Base-by-base conservation (phyloP, 1,284 basidiomycete species). In the Heliocybe sulcata region DNA sequence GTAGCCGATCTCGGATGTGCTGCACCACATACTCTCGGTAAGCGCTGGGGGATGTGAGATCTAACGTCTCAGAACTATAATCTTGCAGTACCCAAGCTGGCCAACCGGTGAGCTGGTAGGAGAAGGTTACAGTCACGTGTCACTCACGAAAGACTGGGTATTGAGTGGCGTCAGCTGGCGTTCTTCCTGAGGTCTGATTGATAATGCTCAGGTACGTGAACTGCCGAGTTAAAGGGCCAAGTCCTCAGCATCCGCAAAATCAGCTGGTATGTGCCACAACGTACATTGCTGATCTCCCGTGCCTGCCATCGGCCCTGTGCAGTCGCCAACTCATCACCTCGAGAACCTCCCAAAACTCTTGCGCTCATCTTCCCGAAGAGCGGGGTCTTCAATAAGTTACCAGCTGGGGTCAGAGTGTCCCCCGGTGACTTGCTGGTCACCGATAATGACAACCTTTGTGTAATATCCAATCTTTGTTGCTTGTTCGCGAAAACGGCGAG, bases 81-180 rank as follows among this genome's bases (percentile, higher is more conserved):
- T 98, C 94, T 56, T 86, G 79, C 45, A 98, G 64, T 14, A 97
- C 85, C 94, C 92, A 94, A 29, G 90, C 88, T 91, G 60, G 4
- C 55, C 0, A 47, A 42, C 29, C 25, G 27, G 52, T 50, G 50
- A 51, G 49, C 59, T 23, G 59, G 35, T 20, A 20, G 53, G 26
- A 57, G 8, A 4, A 14, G 27, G 20, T 12, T 3, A 49, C 22
- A 19, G 3, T 14, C 23, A 14, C 12, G 10, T 20, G 51, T 11
- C 23, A 73, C 84, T 58, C 63, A 91, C 92, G 94, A 63, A 98
- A 96, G 19, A 98, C 85, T 0, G 95, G 95, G 70, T 96, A 98
- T 64, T 97, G 93, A 0, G 94, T 97, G 6, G 95, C 90, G 71
- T 98, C 92, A 63, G 86, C 93, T 1, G 92, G 92, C 1, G 92